phyloP scores from a whole-genome alignment of 305 asterid species.

The Fraxinus nigra region DNA sequence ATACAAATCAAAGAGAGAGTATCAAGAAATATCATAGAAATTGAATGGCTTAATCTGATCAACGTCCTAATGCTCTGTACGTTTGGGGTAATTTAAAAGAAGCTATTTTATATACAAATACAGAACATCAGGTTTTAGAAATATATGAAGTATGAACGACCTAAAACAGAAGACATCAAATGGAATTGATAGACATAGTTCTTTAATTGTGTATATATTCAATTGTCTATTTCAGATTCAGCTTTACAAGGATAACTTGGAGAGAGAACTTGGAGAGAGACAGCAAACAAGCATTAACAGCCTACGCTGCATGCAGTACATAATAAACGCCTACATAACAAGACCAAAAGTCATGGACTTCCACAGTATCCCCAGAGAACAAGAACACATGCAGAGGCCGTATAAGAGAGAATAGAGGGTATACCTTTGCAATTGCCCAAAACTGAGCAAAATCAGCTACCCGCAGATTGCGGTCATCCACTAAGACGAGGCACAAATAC shows the following conservation, averaged over 20 bases:
- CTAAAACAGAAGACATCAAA: not conserved
- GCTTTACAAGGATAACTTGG: not conserved
- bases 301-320: constrained; percentile 18
- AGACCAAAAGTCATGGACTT: constrained; percentile 30
- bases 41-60: constrained; percentile 8
- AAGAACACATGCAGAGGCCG: constrained; percentile 50
- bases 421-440: constrained; percentile 99
- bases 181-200: constrained; percentile 13
- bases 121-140: constrained; percentile 1
- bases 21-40: not conserved
- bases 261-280: not conserved
- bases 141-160: constrained; percentile 13
- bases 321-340: constrained; percentile 16
- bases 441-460: constrained; percentile 99
- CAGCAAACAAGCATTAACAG: constrained; percentile 20
- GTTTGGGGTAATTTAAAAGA: constrained; percentile 9
- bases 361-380: constrained; percentile 38
- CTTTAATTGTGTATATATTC: not conserved
- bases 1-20: not conserved
- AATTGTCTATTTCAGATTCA: not conserved
- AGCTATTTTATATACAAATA: not conserved
- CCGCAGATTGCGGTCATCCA: constrained; percentile 99
- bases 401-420: constrained; percentile 67
- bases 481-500: constrained; percentile 98
- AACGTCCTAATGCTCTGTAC: constrained; percentile 7